Evolutionary conservation across 176 grass and related monocot genomes (phyloP).

Genomic region (Zea luxurians): DNA sequence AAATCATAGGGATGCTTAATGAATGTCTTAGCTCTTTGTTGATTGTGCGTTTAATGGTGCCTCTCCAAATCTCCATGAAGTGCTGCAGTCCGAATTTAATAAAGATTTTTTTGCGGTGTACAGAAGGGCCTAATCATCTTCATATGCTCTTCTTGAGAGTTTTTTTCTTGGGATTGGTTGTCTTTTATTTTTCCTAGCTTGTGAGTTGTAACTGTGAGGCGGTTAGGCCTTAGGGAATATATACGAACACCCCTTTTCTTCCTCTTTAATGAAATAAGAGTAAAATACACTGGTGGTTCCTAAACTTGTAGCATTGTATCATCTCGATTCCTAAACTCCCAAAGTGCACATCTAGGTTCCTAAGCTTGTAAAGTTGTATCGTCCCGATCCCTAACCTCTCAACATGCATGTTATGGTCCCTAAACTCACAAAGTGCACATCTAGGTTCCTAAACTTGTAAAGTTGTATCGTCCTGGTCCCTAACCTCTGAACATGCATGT

Average conservation of each 20-base stretch:
- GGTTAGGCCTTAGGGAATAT: neutral
- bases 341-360: too few species aligned
- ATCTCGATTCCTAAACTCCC: too few species aligned
- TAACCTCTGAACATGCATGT: too few species aligned
- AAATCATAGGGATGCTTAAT: neutral
- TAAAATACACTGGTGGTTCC: too few species aligned
- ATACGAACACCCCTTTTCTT: neutral
- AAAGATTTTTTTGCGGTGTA: neutral
- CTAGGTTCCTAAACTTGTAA: too few species aligned
- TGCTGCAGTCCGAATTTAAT: neutral
- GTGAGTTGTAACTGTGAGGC: neutral
- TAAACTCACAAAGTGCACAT: too few species aligned
- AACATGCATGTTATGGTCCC: too few species aligned
- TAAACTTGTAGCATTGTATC: too few species aligned
- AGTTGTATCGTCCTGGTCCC: too few species aligned
- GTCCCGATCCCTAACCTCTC: too few species aligned
- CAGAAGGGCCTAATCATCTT: neutral
- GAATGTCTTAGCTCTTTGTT: neutral
- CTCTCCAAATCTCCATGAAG: neutral
- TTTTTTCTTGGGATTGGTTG: neutral
- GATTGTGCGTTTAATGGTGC: neutral
- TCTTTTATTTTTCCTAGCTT: neutral
- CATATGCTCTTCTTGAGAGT: neutral
- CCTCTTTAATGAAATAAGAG: neutral
- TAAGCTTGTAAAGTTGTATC: too few species aligned